phyloP scores from a whole-genome alignment of 768 basidiomycete genomes.

The Macrolepiota dolichaula region DNA sequence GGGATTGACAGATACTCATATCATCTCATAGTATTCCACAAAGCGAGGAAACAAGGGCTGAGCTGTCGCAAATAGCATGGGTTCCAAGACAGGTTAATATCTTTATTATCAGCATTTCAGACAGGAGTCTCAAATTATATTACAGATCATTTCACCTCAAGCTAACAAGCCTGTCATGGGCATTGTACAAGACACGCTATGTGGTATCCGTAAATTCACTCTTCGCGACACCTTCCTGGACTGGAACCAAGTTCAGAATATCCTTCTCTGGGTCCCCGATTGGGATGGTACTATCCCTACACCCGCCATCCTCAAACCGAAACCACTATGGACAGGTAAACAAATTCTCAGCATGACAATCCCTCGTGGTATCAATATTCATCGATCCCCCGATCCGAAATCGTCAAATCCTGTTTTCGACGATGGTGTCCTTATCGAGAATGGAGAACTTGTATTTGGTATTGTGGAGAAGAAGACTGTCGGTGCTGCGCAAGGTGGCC shows the following conservation, averaged over 20 bases:
- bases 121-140: background rate
- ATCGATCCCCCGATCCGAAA: constrained; percentile 75
- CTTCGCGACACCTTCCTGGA: constrained; percentile 94
- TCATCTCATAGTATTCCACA: constrained; percentile 75
- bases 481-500: constrained; percentile 89
- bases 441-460: constrained; percentile 93
- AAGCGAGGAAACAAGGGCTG: constrained; percentile 96
- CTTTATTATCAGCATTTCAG: background rate
- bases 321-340: constrained; percentile 97
- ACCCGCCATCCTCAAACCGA: constrained; percentile 94
- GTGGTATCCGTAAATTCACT: constrained; percentile 96
- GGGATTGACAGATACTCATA: background rate
- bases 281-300: constrained; percentile 95
- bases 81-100: constrained; percentile 84
- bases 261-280: constrained; percentile 95
- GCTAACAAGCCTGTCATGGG: constrained; percentile 99
- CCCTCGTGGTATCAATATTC: constrained; percentile 93
- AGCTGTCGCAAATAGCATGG: constrained; percentile 98
- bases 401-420: constrained; percentile 82
- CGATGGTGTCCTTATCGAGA: constrained; percentile 94
- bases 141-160: constrained; percentile 96
- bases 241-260: constrained; percentile 95
- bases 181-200: constrained; percentile 98
- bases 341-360: constrained; percentile 91
- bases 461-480: constrained; percentile 99